Evolutionary conservation across 2,329 filamentous ascomycete species (phyloP).

Genomic region (Cytospora chrysosperma): DNA sequence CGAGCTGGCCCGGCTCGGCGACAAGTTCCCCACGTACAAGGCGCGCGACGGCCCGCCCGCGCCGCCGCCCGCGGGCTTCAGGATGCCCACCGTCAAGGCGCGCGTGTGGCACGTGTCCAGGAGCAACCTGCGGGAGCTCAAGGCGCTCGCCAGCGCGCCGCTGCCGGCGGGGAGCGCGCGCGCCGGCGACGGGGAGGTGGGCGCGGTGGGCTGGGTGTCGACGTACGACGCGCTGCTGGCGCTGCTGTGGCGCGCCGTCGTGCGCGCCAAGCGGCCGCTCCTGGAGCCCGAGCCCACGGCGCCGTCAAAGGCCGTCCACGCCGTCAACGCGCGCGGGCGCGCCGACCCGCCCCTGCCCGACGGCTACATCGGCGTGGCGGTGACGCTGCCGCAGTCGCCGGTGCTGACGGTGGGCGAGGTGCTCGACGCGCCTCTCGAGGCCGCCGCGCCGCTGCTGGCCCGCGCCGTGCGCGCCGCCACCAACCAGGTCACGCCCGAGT

Average conservation of each 20-base stretch:
- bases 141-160: conserved; percentile 14
- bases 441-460: conserved; percentile 27
- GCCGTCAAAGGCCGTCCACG: conserved; percentile 25
- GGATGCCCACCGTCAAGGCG: conserved; percentile 28
- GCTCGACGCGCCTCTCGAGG: background rate
- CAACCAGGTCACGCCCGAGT: conserved; percentile 25
- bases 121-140: conserved; percentile 26
- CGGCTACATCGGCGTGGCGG: conserved; percentile 28
- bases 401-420: conserved; percentile 23
- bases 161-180: background rate
- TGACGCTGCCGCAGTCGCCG: conserved; percentile 25
- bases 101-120: conserved; percentile 29
- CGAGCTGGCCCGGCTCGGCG: conserved; percentile 9
- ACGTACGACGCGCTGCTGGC: conserved; percentile 32
- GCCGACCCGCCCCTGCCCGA: conserved; percentile 29
- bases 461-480: conserved; percentile 29
- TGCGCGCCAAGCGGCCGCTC: conserved; percentile 27
- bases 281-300: conserved; percentile 23
- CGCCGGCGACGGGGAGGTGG: background rate
- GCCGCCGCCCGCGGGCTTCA: conserved; percentile 28
- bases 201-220: conserved; percentile 26
- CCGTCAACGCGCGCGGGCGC: conserved; percentile 28
- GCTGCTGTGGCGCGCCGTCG: conserved; percentile 29
- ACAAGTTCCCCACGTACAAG: conserved; percentile 19
- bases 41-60: conserved; percentile 24